Conservation (phyloP, 345 rosid genomes). For the Cardamine occulta region DNA sequence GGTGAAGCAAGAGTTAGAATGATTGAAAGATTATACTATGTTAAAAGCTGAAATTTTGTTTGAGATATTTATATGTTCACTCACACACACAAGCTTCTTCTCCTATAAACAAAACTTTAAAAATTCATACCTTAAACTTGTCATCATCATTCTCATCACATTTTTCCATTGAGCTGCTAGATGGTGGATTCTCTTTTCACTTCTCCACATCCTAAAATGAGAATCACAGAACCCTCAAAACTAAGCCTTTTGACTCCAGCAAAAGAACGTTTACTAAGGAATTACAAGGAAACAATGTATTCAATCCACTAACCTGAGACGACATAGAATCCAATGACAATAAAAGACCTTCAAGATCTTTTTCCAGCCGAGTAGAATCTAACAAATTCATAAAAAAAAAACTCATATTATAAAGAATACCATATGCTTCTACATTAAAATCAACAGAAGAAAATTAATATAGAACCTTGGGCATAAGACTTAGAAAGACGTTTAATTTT, state of each 20-base stretch:
- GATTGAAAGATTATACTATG: background rate
- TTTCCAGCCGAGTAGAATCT: constrained; percentile 64
- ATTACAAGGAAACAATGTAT: constrained; percentile 2
- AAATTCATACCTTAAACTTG: constrained; percentile 62
- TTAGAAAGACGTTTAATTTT: constrained; percentile 65
- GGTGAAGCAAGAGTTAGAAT: constrained; percentile 9
- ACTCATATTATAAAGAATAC: background rate
- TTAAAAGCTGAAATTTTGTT: constrained; percentile 5
- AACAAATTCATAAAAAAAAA: constrained; percentile 28
- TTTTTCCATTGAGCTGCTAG: constrained; percentile 37
- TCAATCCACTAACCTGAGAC: constrained; percentile 53
- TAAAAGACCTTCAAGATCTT: constrained; percentile 66
- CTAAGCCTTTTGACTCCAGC: background rate
- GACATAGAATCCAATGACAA: constrained; percentile 54
- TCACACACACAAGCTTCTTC: background rate
- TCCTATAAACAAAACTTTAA: background rate
- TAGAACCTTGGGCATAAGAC: constrained; percentile 58
- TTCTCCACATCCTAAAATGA: constrained; percentile 49
- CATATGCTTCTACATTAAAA: constrained; percentile 6
- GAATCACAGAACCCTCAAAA: constrained; percentile 35
- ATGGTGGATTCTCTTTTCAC: constrained; percentile 40
- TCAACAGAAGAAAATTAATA: background rate
- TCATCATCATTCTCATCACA: constrained; percentile 46
- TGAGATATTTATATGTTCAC: background rate
- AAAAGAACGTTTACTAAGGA: background rate